Base-by-base conservation (phyloP, 1,284 basidiomycete species). In the Fistulinella cinereoalba region DNA sequence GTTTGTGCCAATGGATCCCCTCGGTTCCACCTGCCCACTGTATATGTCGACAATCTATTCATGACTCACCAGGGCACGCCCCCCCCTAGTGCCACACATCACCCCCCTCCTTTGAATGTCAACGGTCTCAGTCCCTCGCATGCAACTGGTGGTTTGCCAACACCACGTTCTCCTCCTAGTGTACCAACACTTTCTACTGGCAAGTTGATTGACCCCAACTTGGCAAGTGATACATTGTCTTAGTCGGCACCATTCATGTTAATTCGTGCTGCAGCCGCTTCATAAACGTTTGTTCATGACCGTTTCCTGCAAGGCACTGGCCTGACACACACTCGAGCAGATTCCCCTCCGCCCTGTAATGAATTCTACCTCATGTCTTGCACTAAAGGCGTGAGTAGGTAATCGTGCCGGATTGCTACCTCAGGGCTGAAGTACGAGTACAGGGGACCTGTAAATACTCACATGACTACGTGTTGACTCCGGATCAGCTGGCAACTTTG, bases 281-380 rank as follows among this genome's bases (percentile, higher is more conserved):
- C 76, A 79, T 56, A 75, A 78, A 66, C 75, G 76, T 76, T 56
- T 29, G 73, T 57, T 3, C 16, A 52, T 1, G 48, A 29, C 29
- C n/a, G 6, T 39, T 32, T 45, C 44, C 38, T 12, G 15, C 11
- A 16, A 25, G 10, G 31, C 44, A 27, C 37, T 3, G 8, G 42
- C 44, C 49, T 61, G 34, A 64, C 47, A 39, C 49, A 19, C 39
- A 45, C 42, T 39, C 25, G 36, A 47, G 41, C 49, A 66, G 56
- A 65, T 49, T 58, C 62, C 45, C 86, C 87, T 28, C 86, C 87
- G 9, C 87, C 86, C 15, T 90, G 86, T 71, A 90, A 89, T 56
- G 82, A 90, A 67, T 76, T 80, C 61, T 87, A 89, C 68, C 67
- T 89, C 58, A 84, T 88, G 80, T 76, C 72, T 34, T 89, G 86